Conservation (phyloP, 495 filamentous ascomycete species). For the Monascus purpureus region DNA sequence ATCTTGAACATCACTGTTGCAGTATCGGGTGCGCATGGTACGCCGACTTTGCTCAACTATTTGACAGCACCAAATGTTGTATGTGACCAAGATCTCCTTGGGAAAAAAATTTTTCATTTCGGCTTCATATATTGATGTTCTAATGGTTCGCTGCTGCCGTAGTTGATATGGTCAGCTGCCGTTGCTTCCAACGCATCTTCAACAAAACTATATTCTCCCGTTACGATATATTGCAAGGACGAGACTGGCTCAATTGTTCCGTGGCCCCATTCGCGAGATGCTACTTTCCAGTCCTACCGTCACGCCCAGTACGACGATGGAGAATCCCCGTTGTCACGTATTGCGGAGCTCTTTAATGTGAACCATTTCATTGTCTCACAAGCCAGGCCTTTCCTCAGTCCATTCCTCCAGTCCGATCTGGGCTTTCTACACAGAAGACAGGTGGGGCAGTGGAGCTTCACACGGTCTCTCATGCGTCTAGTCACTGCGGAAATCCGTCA, state of each 20-base stretch:
- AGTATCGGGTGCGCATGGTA: constrained; percentile 54
- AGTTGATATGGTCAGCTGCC: constrained; percentile 88
- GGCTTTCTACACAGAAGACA: constrained; percentile 56
- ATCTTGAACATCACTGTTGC: constrained; percentile 89
- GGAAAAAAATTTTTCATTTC: no score
- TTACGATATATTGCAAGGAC: constrained; percentile 72
- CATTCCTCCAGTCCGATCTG: constrained; percentile 70
- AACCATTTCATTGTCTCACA: constrained; percentile 97
- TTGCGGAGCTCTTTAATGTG: constrained; percentile 89
- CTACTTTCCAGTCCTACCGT: constrained; percentile 55
- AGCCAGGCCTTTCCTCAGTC: constrained; percentile 85
- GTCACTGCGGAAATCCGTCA: constrained; percentile 67
- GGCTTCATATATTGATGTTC: no score
- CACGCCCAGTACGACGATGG: constrained; percentile 56
- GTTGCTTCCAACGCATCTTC: constrained; percentile 80
- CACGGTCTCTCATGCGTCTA: constrained; percentile 51
- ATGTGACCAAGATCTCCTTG: constrained; percentile 29
- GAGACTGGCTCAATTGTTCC: constrained; percentile 63
- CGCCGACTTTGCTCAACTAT: constrained; percentile 82
- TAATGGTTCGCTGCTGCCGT: no score
- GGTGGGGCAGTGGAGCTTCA: constrained; percentile 41
- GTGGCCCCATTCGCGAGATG: constrained; percentile 56
- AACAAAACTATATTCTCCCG: constrained; percentile 47
- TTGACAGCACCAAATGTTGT: constrained; percentile 89
- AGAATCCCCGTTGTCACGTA: constrained; percentile 67